Evolutionary conservation across 2,329 filamentous ascomycete genomes (phyloP), one percentile per base, ranked within the genome.

Genomic region (Xylariaceae sp.): DNA sequence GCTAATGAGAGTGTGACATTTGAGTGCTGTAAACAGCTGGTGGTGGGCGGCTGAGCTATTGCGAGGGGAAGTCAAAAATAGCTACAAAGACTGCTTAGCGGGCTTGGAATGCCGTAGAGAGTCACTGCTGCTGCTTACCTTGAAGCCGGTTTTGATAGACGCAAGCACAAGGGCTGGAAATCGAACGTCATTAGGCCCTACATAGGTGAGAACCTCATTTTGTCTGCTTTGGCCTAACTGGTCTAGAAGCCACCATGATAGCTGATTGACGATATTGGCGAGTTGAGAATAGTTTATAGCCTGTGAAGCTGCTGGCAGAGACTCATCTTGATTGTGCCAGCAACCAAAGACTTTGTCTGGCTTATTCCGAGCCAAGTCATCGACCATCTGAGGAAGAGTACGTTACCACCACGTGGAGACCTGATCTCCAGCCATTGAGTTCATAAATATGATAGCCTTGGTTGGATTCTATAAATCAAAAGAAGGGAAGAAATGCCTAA

Each of bases 31-130:
- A 19, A 69, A 57, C 0, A 68, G 52, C 5, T 44, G 47, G 7
- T 44, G 43, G 19, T 70, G 65, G 4, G 64, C 65, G 2, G 55
- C 59, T 6, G 54, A 44, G 37, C 64, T 67, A 35, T 68, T 69
- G 1, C 66, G 60, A 1, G 66, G 66, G 8, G 64, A 69, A 0
- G 64, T 57, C 3, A 65, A 48, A 41, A 67, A 65, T 12, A 50
- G 22, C 20, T 57, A 52, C 6, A 40, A 37, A 29, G 25, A 29
- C 25, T 14, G 25, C 8, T 29, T 29, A 29, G 25, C 14, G 25
- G 14, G 25, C 14, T 14, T 29, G 8, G 8, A 20, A 14, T 10
- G 11, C 17, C 14, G n/a, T 14, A 22, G 36, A 17, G 19, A n/a
- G 27, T 10, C 10, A 16, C 37, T 19, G 6, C 29, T 21, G 20